phyloP scores from a whole-genome alignment of 2,329 filamentous ascomycete genomes.

The Bipolaris cookei region DNA sequence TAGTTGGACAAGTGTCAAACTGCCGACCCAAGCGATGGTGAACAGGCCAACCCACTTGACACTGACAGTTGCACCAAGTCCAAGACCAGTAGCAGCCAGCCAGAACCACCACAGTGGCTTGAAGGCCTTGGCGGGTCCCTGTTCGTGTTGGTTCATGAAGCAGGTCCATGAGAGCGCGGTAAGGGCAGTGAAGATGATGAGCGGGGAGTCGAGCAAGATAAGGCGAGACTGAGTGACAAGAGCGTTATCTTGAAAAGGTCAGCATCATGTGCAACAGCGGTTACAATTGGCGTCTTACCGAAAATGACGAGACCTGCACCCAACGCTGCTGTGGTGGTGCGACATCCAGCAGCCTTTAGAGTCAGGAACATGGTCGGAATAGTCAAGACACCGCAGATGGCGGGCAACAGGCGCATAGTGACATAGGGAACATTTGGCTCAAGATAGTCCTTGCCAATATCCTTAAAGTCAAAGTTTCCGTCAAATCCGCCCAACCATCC shows the following conservation, averaged over 20 bases:
- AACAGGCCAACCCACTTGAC: conserved; percentile 99
- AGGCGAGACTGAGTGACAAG: conserved; percentile 92
- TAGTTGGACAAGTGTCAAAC: conserved; percentile 86
- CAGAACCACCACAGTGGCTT: conserved; percentile 96
- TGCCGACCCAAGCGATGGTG: conserved; percentile 97
- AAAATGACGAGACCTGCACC: conserved; percentile 90
- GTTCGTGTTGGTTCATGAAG: conserved; percentile 96
- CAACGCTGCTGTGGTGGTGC: conserved; percentile 80
- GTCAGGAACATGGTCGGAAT: conserved; percentile 95
- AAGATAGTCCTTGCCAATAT: conserved; percentile 98
- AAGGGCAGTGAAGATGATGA: conserved; percentile 91
- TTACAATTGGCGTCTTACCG: conserved; percentile 59
- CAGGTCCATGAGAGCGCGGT: conserved; percentile 89
- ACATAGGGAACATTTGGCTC: conserved; percentile 96
- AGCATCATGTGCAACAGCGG: conserved; percentile 17
- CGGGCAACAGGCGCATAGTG: conserved; percentile 93
- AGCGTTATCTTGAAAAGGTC: conserved; percentile 75
- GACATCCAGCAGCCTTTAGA: conserved; percentile 87
- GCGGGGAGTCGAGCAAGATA: conserved; percentile 93
- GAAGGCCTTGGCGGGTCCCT: conserved; percentile 88
- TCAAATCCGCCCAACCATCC: conserved; percentile 95
- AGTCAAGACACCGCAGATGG: conserved; percentile 83
- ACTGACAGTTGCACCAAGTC: conserved; percentile 86
- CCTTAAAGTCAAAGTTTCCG: conserved; percentile 97
- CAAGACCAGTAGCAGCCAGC: conserved; percentile 84